Base-by-base conservation (phyloP, 164 flowering plant genomes). In the Aristolochia fimbriata region DNA sequence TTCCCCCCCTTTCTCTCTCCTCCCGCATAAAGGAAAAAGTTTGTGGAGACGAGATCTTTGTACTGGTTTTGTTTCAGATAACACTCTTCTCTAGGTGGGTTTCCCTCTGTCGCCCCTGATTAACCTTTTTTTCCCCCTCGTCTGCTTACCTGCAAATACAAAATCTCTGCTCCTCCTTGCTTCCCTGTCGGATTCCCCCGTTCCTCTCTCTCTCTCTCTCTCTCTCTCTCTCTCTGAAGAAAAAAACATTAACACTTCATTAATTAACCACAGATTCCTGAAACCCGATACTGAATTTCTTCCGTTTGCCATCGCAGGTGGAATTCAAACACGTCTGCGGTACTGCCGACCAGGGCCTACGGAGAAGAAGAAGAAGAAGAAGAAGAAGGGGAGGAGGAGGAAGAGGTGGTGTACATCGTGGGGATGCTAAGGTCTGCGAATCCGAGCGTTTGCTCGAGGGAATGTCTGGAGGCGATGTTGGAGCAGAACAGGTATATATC, bases 261-360 rank as follows among this genome's bases (percentile, higher is more conserved):
- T 10, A 7, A 37, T 37, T 37, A 37, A 37, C 10, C 8, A 37
- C 15, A 6, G 24, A 54, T 24, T 24, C 15, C 24, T 20, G 15
- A 5, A 16, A 2, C 13, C 57, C n/a, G n/a, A n/a, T n/a, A n/a
- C n/a, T n/a, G n/a, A n/a, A n/a, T n/a, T 55, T 27, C 24, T 57
- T 60, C 11, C 10, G 15, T 47, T 17, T 19, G n/a, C 15, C 43
- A 37, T 37, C 10, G 4, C 59, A 74, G 77, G 70, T 74, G 77
- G 77, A 62, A 71, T 53, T 25, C 67, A 10, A 65, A 65, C 59
- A 58, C 63, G 21, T 74, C 77, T 0, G 74, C 67, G 2, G 70
- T 74, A 0, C 57, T 74, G 7, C 74, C 77, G 4, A 37, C 43
- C 43, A 37, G 43, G 43, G 43, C 11, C 43, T 37, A 37, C 43